Base-by-base conservation (phyloP, 129 eudicot species). In the Dittrichia graveolens region DNA sequence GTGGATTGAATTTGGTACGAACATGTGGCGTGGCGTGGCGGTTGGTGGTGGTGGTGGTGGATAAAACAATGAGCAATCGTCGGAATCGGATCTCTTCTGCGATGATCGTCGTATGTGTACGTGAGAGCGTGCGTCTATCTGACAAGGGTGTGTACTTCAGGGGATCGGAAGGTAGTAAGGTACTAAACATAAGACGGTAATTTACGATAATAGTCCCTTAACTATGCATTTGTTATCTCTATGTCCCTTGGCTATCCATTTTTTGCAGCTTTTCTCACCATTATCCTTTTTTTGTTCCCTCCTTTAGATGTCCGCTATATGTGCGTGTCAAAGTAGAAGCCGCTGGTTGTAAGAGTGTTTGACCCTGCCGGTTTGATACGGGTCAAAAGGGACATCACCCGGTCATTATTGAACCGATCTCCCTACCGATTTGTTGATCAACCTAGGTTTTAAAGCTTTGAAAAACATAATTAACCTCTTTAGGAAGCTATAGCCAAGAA, bases 61-160 rank as follows among this genome's bases (percentile, higher is more conserved):
- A 69, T 14, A 50, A 71, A 53, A 7, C 47, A 12, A 10, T 14
- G 74, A 58, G 67, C 35, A 15, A 74, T 56, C 73, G 50, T 73
- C 83, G 80, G 86, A 77, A 82, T 53, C 65, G 75, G 76, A 42
- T 70, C 55, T 74, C 43, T 67, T 53, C 57, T 16, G 75, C 74
- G n/a, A n/a, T 61, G 41, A 35, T 3, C 5, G 61, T 46, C 31
- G 12, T 67, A 10, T 77, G 44, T 34, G 63, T 60, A 56, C 43
- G 69, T 69, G 49, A 61, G 61, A 74, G 79, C 38, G 74, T 18
- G 74, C 49, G 52, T 52, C 73, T 68, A 68, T 73, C 70, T 73
- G 70, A 62, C 78, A 73, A 35, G 3, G 50, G 56, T 77, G 69
- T 65, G 58, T 14, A 9, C 8, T 50, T 44, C 67, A 47, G 80